phyloP scores from a whole-genome alignment of 148 eudicot species.

The Persicaria maculosa region DNA sequence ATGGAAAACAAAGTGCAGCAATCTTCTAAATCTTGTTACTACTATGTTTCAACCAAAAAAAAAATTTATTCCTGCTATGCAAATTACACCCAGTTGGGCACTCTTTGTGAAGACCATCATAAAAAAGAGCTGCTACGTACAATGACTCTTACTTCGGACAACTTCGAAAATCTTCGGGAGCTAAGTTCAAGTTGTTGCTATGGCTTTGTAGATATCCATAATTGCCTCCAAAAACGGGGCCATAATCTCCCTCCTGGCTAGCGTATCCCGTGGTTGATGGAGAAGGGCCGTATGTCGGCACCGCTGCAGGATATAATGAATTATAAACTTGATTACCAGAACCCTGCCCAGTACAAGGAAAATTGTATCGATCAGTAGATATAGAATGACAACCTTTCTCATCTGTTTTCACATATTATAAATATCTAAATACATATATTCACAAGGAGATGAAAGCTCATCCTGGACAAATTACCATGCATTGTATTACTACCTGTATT shows the following conservation, averaged over 20 bases:
- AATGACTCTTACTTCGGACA: background rate
- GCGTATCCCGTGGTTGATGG: constrained; percentile 41
- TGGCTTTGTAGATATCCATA: constrained; percentile 43
- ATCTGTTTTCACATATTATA: too few relatives aligned
- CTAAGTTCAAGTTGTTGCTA: background rate
- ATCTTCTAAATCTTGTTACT: too few relatives aligned
- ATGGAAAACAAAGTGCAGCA: too few relatives aligned
- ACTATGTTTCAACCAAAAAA: too few relatives aligned
- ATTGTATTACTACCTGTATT: constrained; percentile 50
- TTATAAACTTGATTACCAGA: constrained; percentile 26
- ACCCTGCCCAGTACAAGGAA: too few relatives aligned
- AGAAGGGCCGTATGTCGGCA: constrained; percentile 31
- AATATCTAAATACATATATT: background rate
- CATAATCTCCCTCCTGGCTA: constrained; percentile 55
- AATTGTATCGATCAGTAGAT: too few relatives aligned
- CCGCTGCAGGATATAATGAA: constrained; percentile 37
- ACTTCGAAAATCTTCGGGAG: background rate
- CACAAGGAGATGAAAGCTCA: background rate
- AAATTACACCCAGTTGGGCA: too few relatives aligned
- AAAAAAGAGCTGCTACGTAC: too few relatives aligned
- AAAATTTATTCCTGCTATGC: too few relatives aligned
- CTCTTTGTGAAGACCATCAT: too few relatives aligned
- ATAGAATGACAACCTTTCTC: too few relatives aligned
- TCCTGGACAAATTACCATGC: background rate
- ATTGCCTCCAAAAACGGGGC: constrained; percentile 44